phyloP scores from a whole-genome alignment of 1,284 basidiomycete genomes.

The Boletus chippewaensis region DNA sequence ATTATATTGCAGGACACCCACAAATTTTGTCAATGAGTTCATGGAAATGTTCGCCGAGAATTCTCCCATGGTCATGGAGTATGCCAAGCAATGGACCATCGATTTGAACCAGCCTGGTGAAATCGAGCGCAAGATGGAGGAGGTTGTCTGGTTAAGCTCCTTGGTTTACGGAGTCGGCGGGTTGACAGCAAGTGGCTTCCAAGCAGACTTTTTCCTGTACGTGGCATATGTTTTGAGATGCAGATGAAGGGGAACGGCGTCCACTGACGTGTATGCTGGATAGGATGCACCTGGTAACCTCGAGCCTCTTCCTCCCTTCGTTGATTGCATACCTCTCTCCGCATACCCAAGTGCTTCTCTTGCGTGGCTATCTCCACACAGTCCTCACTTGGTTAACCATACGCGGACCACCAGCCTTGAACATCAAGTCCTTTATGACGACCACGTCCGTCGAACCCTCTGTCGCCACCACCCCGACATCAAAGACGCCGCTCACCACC shows the following conservation, averaged over 20 bases:
- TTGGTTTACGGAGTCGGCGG: constrained; percentile 42
- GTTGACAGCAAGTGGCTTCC: constrained; percentile 34
- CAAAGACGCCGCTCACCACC: constrained; percentile 7
- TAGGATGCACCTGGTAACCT: constrained; percentile 53
- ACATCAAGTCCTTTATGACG: constrained; percentile 38
- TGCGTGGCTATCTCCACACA: constrained; percentile 39
- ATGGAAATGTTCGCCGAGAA: constrained; percentile 3
- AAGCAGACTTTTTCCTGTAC: constrained; percentile 46
- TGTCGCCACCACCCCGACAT: background rate
- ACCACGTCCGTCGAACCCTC: constrained; percentile 18
- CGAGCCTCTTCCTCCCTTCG: constrained; percentile 45
- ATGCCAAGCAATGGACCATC: constrained; percentile 27
- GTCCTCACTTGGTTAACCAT: constrained; percentile 39
- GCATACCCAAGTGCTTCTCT: constrained; percentile 34
- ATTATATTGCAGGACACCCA: constrained; percentile 2
- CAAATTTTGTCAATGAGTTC: background rate
- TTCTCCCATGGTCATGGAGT: constrained; percentile 6
- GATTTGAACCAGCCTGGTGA: constrained; percentile 28
- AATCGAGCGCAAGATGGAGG: constrained; percentile 41
- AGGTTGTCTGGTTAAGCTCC: constrained; percentile 39
- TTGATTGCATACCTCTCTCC: constrained; percentile 35
- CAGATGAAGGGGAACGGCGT: background rate
- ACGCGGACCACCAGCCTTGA: constrained; percentile 37
- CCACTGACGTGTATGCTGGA: background rate
- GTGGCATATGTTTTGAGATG: constrained; percentile 14